These are phyloP conservation scores for Rhodosporidiobolus odoratus DNA, from an alignment of 768 basidiomycete genomes.

Conservation along the genomic window DNA sequence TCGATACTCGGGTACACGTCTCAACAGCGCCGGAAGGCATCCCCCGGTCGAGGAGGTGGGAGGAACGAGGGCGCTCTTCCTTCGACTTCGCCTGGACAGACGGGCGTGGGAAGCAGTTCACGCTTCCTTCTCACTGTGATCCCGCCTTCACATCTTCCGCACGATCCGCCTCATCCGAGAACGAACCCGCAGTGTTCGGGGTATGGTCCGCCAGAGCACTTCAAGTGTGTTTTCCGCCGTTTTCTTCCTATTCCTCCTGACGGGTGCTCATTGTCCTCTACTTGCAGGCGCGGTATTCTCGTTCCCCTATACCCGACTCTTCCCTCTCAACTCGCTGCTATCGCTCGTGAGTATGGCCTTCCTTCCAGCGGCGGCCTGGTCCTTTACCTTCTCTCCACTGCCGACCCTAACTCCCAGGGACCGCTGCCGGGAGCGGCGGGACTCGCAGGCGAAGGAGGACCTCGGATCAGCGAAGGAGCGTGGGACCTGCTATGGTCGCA, in stretches of 20 bases:
- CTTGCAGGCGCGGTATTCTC: constrained; percentile 68
- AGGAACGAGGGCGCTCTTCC: background rate
- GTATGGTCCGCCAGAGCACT: constrained; percentile 40
- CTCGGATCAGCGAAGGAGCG: constrained; percentile 75
- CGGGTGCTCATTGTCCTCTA: background rate
- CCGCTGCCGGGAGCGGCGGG: constrained; percentile 43
- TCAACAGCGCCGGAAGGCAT: background rate
- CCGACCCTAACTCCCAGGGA: constrained; percentile 37
- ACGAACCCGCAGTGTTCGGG: constrained; percentile 50
- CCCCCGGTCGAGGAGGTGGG: background rate
- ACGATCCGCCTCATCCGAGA: constrained; percentile 49
- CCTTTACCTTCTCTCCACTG: constrained; percentile 65
- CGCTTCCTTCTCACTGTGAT: constrained; percentile 77
- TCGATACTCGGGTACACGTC: constrained; percentile 20
- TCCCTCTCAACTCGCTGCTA: constrained; percentile 73
- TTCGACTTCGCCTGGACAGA: background rate
- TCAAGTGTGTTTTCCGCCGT: constrained; percentile 48
- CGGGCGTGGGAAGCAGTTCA: constrained; percentile 45
- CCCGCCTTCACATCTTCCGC: constrained; percentile 67
- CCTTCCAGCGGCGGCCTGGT: constrained; percentile 78
- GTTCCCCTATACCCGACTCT: constrained; percentile 78
- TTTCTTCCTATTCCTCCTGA: background rate
- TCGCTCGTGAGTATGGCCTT: constrained; percentile 87
- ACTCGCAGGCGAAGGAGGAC: constrained; percentile 54
- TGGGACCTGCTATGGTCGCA: constrained; percentile 76